phyloP scores from a whole-genome alignment of 768 basidiomycete genomes.

The Termitomyces sp. region DNA sequence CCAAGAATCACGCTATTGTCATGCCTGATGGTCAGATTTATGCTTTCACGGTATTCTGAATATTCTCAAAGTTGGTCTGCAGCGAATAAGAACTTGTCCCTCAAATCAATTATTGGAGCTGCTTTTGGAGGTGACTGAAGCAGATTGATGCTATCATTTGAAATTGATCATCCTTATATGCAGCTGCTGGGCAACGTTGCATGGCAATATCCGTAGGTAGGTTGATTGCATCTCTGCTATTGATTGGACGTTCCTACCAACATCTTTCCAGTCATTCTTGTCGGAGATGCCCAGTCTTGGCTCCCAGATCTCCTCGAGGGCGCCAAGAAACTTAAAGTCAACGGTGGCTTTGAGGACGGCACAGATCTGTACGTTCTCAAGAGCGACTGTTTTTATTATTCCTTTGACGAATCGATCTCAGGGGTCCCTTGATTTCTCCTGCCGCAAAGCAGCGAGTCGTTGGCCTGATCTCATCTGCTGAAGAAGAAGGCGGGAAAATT shows the following conservation, averaged over 20 bases:
- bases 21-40: conserved; percentile 81
- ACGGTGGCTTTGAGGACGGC: conserved; percentile 84
- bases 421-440: conserved; percentile 80
- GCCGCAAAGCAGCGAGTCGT: conserved; percentile 76
- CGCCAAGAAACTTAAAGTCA: conserved; percentile 73
- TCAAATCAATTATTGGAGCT: conserved; percentile 91
- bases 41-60: not conserved
- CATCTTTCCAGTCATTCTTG: conserved; percentile 56
- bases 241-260: not conserved
- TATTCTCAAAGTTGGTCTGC: not conserved
- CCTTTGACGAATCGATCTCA: conserved; percentile 19
- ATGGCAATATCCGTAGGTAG: conserved; percentile 92
- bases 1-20: conserved; percentile 91
- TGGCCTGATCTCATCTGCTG: conserved; percentile 65
- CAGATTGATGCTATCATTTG: conserved; percentile 5
- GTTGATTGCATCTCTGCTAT: conserved; percentile 15
- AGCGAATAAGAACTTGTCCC: conserved; percentile 89
- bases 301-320: conserved; percentile 82
- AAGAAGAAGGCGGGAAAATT: conserved; percentile 80
- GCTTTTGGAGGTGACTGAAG: conserved; percentile 72
- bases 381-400: not conserved
- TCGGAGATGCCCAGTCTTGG: conserved; percentile 78
- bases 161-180: conserved; percentile 11
- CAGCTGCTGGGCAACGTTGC: conserved; percentile 94
- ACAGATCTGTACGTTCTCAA: conserved; percentile 61